Conservation (phyloP, 1,284 basidiomycete genomes). For the Trichosporon sp. region DNA sequence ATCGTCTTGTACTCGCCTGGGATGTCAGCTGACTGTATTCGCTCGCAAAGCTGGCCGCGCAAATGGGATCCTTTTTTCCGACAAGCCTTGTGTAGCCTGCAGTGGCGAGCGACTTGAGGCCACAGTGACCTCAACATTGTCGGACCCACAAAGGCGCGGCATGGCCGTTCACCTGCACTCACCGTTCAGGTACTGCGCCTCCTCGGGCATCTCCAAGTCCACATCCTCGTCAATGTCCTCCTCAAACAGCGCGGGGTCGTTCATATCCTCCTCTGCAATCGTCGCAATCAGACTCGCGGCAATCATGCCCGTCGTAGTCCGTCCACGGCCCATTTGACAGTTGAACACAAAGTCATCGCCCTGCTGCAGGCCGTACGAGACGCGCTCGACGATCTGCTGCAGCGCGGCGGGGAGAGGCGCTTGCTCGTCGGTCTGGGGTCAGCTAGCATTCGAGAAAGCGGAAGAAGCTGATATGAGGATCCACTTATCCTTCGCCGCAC, state of each 20-base stretch:
- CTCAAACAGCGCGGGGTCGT: slow-evolving; percentile 15
- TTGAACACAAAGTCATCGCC: slow-evolving; percentile 68
- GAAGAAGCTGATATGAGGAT: no score
- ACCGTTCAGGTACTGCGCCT: slow-evolving; percentile 82
- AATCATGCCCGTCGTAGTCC: slow-evolving; percentile 86
- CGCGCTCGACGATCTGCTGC: slow-evolving; percentile 67
- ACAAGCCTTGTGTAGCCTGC: no score
- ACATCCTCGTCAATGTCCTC: slow-evolving; percentile 33
- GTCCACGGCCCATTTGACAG: slow-evolving; percentile 50
- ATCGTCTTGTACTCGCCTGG: slow-evolving; percentile 95
- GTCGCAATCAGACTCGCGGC: slow-evolving; percentile 81
- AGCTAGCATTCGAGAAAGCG: background rate
- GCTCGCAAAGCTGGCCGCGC: no score
- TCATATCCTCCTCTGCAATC: slow-evolving; percentile 52
- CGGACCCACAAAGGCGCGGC: no score
- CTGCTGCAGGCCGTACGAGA: slow-evolving; percentile 58
- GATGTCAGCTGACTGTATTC: no score
- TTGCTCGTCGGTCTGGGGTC: slow-evolving; percentile 81
- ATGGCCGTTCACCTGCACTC: slow-evolving; percentile 18
- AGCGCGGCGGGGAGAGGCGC: slow-evolving; percentile 83
- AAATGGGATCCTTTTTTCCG: no score
- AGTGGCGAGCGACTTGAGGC: no score
- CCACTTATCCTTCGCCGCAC: background rate
- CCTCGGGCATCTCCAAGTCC: slow-evolving; percentile 68
- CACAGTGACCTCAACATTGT: no score